Percentiles rank a stretch among this genome's conserved stretches.
These are phyloP conservation scores for Thielaviopsis punctulata DNA, from an alignment of 2,329 filamentous ascomycete genomes.

Conservation along the genomic window DNA sequence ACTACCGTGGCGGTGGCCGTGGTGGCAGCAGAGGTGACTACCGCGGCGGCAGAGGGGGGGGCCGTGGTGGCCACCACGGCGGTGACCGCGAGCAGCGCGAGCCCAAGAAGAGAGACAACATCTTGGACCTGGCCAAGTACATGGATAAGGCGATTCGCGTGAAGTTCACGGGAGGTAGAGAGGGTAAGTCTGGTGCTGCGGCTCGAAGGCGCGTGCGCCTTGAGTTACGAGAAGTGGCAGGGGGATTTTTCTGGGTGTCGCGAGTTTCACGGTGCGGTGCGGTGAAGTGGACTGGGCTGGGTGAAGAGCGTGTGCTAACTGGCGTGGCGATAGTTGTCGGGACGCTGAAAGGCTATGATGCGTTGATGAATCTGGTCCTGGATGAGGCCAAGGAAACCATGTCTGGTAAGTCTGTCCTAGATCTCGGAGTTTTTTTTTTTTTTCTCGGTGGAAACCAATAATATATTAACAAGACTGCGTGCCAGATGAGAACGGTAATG, in stretches of 20 bases:
- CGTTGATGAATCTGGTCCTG: conserved; percentile 92
- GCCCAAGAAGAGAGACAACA: conserved; percentile 89
- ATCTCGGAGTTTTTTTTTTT: background rate
- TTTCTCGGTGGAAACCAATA: background rate
- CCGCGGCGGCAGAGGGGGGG: conserved; percentile 25
- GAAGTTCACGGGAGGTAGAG: conserved; percentile 89
- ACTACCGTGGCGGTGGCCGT: conserved; percentile 27
- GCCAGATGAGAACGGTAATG: conserved; percentile 82
- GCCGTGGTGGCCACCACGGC: conserved; percentile 26
- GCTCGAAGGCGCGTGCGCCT: background rate
- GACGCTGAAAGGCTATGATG: conserved; percentile 86
- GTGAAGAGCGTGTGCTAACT: conserved; percentile 7
- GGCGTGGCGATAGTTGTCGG: conserved; percentile 50
- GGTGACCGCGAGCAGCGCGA: conserved; percentile 39
- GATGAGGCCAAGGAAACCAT: conserved; percentile 86
- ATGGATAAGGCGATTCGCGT: conserved; percentile 92
- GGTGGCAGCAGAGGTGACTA: conserved; percentile 22
- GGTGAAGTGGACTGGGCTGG: background rate
- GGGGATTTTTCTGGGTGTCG: background rate
- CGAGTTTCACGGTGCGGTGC: background rate
- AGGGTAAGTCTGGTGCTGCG: conserved; percentile 39
- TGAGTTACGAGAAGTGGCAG: background rate
- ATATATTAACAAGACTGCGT: background rate
- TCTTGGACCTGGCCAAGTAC: conserved; percentile 86
- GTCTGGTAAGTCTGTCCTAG: conserved; percentile 62